A percentile compares a stretch with the other conserved stretches of the same genome.
These are phyloP conservation scores for Fusarium foetens DNA, from an alignment of 2,329 filamentous ascomycete species.

Conservation along the genomic window DNA sequence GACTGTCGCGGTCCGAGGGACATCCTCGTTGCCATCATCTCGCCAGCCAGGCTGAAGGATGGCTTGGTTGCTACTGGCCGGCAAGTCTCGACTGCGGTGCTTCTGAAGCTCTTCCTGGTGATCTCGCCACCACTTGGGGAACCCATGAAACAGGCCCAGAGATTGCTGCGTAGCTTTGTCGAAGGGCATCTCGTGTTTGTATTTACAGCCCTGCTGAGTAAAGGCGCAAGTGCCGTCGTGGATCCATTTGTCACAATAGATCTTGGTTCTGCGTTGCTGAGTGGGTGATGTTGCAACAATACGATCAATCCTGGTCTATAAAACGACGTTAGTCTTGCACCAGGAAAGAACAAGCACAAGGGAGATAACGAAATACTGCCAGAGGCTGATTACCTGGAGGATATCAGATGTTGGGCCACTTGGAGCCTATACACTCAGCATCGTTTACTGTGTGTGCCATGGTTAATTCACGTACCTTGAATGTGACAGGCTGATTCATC, in stretches of 20 bases:
- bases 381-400: constrained; percentile 48
- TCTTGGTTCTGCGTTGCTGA: constrained; percentile 65
- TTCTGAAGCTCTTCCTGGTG: constrained; percentile 58
- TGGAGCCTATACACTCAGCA: constrained; percentile 46
- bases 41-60: constrained; percentile 24
- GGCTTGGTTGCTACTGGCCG: neutral
- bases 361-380: neutral
- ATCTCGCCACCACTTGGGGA: constrained; percentile 70
- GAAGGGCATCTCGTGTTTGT: constrained; percentile 88
- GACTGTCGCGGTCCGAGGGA: neutral
- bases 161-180: constrained; percentile 72
- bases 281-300: constrained; percentile 50
- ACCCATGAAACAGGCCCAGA: constrained; percentile 75
- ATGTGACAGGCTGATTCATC: constrained; percentile 50
- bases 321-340: constrained; percentile 1
- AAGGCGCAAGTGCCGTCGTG: constrained; percentile 87
- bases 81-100: constrained; percentile 13
- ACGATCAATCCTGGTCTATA: constrained; percentile 49
- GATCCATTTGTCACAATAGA: constrained; percentile 92
- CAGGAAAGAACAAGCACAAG: neutral
- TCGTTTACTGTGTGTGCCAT: constrained; percentile 20
- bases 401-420: constrained; percentile 42
- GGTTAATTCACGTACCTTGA: constrained; percentile 52
- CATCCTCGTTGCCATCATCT: constrained; percentile 17
- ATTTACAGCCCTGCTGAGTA: constrained; percentile 85